Conservation (phyloP, 306 rosid species). For the Betula pendula region DNA sequence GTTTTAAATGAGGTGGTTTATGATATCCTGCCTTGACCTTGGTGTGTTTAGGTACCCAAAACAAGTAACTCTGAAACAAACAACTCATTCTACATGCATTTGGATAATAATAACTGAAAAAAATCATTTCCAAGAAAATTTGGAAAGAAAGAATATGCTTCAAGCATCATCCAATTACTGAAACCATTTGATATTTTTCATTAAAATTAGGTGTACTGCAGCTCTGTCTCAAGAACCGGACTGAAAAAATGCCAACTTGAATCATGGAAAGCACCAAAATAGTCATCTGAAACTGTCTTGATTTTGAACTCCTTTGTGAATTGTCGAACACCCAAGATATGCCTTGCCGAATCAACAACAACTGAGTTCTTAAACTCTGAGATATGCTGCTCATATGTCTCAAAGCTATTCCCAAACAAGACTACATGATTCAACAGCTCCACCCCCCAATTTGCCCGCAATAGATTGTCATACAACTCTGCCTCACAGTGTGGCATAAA, state of each 20-base stretch:
- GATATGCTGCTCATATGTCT: conserved; percentile 55
- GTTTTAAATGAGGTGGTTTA: not conserved
- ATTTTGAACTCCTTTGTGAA: conserved; percentile 55
- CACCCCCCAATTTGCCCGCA: conserved; percentile 70
- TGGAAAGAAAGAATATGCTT: not conserved
- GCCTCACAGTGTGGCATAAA: conserved; percentile 94
- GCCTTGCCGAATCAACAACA: conserved; percentile 36
- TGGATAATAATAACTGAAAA: not conserved
- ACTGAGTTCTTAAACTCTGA: conserved; percentile 51
- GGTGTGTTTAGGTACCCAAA: not conserved
- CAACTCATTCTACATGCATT: not conserved
- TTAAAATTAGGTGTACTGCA: conserved; percentile 38
- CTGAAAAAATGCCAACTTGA: conserved; percentile 91
- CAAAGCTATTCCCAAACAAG: conserved; percentile 81
- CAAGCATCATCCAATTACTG: not conserved
- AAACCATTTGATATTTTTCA: conserved; percentile 8
- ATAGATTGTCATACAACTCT: conserved; percentile 71
- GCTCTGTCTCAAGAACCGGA: conserved; percentile 37
- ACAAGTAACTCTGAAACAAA: not conserved
- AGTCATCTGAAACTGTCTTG: conserved; percentile 60
- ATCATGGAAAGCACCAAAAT: conserved; percentile 77
- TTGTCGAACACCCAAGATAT: conserved; percentile 45
- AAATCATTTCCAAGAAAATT: not conserved
- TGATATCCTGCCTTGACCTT: not conserved
- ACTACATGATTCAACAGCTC: conserved; percentile 54